Evolutionary conservation across 2,329 filamentous ascomycete genomes (phyloP), one percentile per base, ranked within the genome.

Genomic region (Immersiporthe knoxdaviesiana): DNA sequence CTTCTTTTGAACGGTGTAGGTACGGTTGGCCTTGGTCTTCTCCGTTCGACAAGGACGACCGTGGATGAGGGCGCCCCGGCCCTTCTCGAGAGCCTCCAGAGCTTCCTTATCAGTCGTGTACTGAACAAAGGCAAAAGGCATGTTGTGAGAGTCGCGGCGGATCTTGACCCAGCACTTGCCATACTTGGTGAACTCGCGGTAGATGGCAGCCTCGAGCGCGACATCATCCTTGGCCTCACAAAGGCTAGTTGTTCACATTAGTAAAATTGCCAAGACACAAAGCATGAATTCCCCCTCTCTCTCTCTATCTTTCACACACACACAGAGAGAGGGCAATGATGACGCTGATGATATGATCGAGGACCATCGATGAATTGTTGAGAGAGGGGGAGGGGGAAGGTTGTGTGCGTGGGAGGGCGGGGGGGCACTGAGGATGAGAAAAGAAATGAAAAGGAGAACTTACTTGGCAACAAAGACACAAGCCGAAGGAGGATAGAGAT

Each of bases 381-480:
- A 37, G 14, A 30, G 50, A 39, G 32, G 18, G 32, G 30, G 32
- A 3, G 16, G n/a, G n/a, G n/a, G n/a, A n/a, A n/a, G n/a, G n/a
- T n/a, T n/a, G n/a, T n/a, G n/a, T n/a, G n/a, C n/a, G n/a, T n/a
- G n/a, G n/a, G n/a, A n/a, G n/a, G n/a, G n/a, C n/a, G n/a, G n/a
- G n/a, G n/a, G n/a, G n/a, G n/a, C n/a, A n/a, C n/a, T n/a, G n/a
- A n/a, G n/a, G n/a, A n/a, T n/a, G n/a, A n/a, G n/a, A n/a, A n/a
- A n/a, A n/a, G n/a, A n/a, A n/a, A n/a, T n/a, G n/a, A n/a, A n/a
- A n/a, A n/a, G n/a, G n/a, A 21, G 14, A 8, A 81, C 86, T 81
- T 82, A 90, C 89, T 91, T 91, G 41, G 88, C 89, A 50, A 90
- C 87, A 73, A 91, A 91, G 47, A 90, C 82, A 74, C 88, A 90